Percentiles rank a stretch among this genome's conserved stretches.
These are phyloP conservation scores for Neurospora sublineolata DNA, from an alignment of 495 filamentous ascomycete genomes.

Conservation along the genomic window DNA sequence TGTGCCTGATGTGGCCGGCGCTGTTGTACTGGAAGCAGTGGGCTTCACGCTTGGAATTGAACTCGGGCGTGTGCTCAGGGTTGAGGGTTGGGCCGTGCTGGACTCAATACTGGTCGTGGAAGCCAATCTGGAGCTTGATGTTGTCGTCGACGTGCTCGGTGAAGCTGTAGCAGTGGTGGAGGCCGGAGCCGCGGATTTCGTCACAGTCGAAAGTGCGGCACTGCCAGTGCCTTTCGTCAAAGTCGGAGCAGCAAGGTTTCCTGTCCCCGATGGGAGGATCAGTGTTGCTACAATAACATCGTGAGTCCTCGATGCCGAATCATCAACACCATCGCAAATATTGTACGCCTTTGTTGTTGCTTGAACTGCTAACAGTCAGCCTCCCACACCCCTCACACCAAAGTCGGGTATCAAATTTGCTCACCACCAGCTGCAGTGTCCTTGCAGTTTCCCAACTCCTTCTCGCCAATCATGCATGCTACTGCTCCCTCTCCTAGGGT, in stretches of 20 bases:
- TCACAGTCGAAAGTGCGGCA: constrained; percentile 1
- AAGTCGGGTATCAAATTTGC: neutral
- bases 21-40: neutral
- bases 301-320: constrained; percentile 48
- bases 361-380: constrained; percentile 22
- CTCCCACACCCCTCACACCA: neutral
- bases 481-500: constrained; percentile 60
- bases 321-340: constrained; percentile 45
- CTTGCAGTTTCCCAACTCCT: constrained; percentile 28
- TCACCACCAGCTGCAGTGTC: constrained; percentile 26
- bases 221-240: constrained; percentile 7
- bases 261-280: constrained; percentile 23
- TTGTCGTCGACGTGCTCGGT: constrained; percentile 3
- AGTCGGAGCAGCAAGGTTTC: constrained; percentile 14
- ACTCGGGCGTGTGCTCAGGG: neutral
- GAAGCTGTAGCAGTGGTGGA: constrained; percentile 8
- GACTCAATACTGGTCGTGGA: neutral
- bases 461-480: constrained; percentile 46
- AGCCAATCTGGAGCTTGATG: constrained; percentile 5
- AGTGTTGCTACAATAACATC: constrained; percentile 48
- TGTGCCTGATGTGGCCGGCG: neutral
- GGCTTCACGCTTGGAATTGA: neutral
- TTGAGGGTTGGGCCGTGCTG: neutral
- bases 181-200: constrained; percentile 6
- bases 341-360: constrained; percentile 34